Evolutionary conservation across 2,329 filamentous ascomycete genomes (phyloP), one percentile per base, ranked within the genome.

Genomic region (Fusarium duplospermum): DNA sequence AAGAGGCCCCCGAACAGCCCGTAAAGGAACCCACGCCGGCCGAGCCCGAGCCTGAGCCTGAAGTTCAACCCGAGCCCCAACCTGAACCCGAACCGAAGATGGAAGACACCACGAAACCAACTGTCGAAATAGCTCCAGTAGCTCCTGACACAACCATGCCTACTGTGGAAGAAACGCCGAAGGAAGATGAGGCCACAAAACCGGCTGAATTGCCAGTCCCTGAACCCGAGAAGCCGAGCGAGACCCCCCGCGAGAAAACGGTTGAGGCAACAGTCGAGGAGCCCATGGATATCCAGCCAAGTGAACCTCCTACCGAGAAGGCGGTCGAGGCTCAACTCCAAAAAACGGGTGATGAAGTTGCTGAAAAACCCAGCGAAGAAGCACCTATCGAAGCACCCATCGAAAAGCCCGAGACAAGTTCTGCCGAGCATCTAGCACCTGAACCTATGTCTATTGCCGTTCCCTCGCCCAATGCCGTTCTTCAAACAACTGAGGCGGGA

Each of bases 31-130:
- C 24, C 13, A 56, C 64, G 24, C 31, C 40, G 6, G 6, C 16
- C 14, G 58, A 29, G 16, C 62, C 62, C 69, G 64, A 74, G 18
- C 14, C 70, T 4, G 76, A 77, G 24, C 74, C 73, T 36, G 79
- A 81, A 61, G 24, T 27, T 29, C 24, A 52, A 29, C 24, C 24
- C 10, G 47, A 52, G 7, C 24, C 24, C 27, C 24, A 52, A 29
- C 47, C 47, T n/a, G 47, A 52, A 7, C 47, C 24, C 24, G 79
- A 82, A 62, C 80, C 84, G 3, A 85, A 85, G 69, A 77, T 81
- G 2, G 84, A 86, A 65, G 82, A 86, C 11, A 78, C 82, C 9
- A 84, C 85, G 54, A 71, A 75, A 22, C 71, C 73, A 27, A 61
- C 59, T 16, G 31, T 57, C 18, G 64, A 67, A 11, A 52, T 67